Evolutionary conservation across 306 rosid genomes (phyloP).

Genomic region (Gastrolobium villosum): DNA sequence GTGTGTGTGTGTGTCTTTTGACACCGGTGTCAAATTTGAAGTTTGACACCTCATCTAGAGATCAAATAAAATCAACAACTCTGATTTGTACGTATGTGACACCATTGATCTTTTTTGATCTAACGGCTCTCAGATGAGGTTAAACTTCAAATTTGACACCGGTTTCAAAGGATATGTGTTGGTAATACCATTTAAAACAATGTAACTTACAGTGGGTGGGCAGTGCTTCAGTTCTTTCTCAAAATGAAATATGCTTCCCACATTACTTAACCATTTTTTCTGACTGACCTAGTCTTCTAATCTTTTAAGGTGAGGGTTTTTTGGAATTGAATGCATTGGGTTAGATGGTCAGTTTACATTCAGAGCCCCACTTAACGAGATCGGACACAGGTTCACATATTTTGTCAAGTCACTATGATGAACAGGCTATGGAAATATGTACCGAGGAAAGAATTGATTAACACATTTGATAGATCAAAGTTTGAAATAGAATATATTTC

Average conservation of each 20-base stretch:
- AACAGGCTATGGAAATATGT: constrained; percentile 9
- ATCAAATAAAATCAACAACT: too few relatives aligned
- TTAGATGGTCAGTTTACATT: constrained; percentile 1
- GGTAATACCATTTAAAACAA: constrained; percentile 19
- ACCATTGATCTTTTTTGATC: too few relatives aligned
- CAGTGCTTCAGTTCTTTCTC: constrained; percentile 28
- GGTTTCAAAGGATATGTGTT: constrained; percentile 6
- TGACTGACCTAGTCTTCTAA: constrained; percentile 39
- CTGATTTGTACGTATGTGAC: too few relatives aligned
- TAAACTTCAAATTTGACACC: too few relatives aligned
- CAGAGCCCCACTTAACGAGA: neutral
- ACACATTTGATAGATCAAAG: constrained; percentile 3
- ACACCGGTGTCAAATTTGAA: too few relatives aligned
- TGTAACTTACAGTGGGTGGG: neutral
- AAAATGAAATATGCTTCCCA: constrained; percentile 28
- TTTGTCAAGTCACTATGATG: constrained; percentile 12
- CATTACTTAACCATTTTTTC: constrained; percentile 4
- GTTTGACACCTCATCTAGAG: too few relatives aligned
- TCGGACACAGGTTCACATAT: constrained; percentile 11
- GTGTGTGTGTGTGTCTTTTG: too few relatives aligned
- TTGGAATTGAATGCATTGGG: constrained; percentile 26
- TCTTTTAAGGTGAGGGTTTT: constrained; percentile 3
- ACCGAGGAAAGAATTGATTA: neutral
- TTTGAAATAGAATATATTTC: neutral
- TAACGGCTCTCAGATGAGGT: too few relatives aligned